Evolutionary conservation across 495 filamentous ascomycete genomes (phyloP), one percentile per base, ranked within the genome.

Genomic region (Parathielavia appendiculata): DNA sequence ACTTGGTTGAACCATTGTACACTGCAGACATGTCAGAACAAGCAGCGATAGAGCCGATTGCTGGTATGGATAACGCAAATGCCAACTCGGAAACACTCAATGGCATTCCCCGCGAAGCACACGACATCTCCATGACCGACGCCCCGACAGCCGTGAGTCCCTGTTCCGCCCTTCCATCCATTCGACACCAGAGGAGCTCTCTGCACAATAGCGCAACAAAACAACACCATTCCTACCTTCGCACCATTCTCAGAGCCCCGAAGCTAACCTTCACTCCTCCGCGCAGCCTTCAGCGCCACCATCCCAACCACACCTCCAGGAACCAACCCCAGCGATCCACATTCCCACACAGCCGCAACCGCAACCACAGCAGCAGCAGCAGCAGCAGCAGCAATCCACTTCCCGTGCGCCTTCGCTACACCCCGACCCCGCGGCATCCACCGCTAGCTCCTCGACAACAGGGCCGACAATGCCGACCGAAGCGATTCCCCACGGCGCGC

Each of bases 401-500:
- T 75, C 75, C 9, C 74, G 76, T 55, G 78, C 79, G n/a, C 73
- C 75, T n/a, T 81, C 80, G 13, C 75, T 72, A 47, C 77, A 81
- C 51, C 79, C 76, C 19, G 79, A 78, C 54, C 66, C 35, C 32
- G 10, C 50, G 4, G 4, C 43, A 1, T 5, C 51, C 19, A 32
- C 35, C 12, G 35, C 32, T 1, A 38, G 47, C 35, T 39, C 53
- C 1, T 1, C 39, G 11, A 19, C 41, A 13, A 11, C 30, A 30
- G 64, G 69, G 63, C 63, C 76, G 75, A 67, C 77, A 38, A 75
- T 83, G 65, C 79, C 81, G 20, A 57, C 75, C 61, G 73, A 82
- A 68, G 75, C 83, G 12, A 78, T 71, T 3, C 72, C 80, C 1
- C 90, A 96, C 64, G 93, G 93, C 41, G 90, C 89, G 1, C 90